A percentile compares a stretch with the other conserved stretches of the same genome.
Conservation (phyloP, 2,329 filamentous ascomycete genomes). For the Sporothrix globosa region DNA sequence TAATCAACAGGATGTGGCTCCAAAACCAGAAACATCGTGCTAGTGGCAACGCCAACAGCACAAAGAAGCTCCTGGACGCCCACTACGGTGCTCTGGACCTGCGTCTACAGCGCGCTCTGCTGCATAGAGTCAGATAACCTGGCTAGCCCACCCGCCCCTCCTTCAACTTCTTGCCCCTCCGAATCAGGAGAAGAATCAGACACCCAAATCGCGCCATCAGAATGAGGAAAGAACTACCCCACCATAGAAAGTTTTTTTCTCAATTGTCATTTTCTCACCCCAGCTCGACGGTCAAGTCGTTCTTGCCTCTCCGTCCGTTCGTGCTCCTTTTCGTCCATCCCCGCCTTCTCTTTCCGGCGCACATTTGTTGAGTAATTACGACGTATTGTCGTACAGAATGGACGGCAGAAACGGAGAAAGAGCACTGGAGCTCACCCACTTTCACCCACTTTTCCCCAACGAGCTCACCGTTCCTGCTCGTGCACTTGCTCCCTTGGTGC, state of each 20-base stretch:
- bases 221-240: conserved; percentile 31
- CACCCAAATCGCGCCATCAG: conserved; percentile 26
- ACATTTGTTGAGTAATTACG: neutral
- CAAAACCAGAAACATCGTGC: conserved; percentile 11
- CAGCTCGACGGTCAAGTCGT: neutral
- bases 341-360: conserved; percentile 17
- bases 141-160: neutral
- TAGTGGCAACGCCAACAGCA: conserved; percentile 21
- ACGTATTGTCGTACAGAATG: neutral
- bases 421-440: conserved; percentile 5
- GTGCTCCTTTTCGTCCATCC: conserved; percentile 12
- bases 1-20: neutral
- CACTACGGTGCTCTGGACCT: conserved; percentile 4
- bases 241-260: conserved; percentile 24
- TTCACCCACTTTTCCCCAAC: conserved; percentile 26
- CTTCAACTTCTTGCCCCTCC: conserved; percentile 24
- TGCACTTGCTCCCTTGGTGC: neutral
- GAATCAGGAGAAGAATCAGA: conserved; percentile 20
- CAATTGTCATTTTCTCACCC: neutral
- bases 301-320: conserved; percentile 1
- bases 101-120: neutral
- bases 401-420: neutral
- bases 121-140: neutral
- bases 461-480: conserved; percentile 9
- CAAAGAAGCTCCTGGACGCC: conserved; percentile 13